These are phyloP conservation scores for Oenanthe javanica DNA, from an alignment of 140 eudicot genomes.

Conservation along the genomic window DNA sequence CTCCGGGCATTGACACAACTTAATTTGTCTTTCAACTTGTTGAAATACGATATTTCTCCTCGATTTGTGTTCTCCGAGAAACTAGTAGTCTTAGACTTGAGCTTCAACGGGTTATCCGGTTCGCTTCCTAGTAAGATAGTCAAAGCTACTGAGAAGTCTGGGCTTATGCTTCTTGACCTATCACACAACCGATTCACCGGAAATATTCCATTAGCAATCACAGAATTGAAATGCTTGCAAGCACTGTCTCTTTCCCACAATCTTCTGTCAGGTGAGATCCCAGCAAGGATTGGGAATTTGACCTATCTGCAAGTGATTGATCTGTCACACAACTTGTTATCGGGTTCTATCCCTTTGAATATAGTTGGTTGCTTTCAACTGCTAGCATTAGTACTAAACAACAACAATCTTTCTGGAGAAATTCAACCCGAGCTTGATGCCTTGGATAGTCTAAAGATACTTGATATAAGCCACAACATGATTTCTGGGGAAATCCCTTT, in stretches of 20 bases:
- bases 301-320: conserved; percentile 91
- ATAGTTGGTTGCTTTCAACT: conserved; percentile 93
- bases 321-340: conserved; percentile 63
- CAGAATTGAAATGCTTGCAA: conserved; percentile 36
- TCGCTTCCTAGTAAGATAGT: conserved; percentile 48
- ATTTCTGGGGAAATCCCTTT: conserved; percentile 90
- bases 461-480: conserved; percentile 72
- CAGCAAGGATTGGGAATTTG: conserved; percentile 33
- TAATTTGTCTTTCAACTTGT: conserved; percentile 59
- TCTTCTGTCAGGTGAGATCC: neutral
- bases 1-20: conserved; percentile 55
- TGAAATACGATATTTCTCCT: conserved; percentile 73
- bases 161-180: conserved; percentile 66
- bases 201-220: conserved; percentile 51
- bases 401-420: conserved; percentile 88
- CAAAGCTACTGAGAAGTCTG: conserved; percentile 54
- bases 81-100: conserved; percentile 71
- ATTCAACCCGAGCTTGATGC: conserved; percentile 97
- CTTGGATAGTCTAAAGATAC: conserved; percentile 77
- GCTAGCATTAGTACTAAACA: conserved; percentile 61
- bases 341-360: conserved; percentile 75
- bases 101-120: conserved; percentile 66
- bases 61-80: conserved; percentile 67
- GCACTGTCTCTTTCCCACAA: conserved; percentile 3
- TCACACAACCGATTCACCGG: conserved; percentile 81